These are phyloP conservation scores for Ramalina peruviana DNA, from an alignment of 495 filamentous ascomycete species.

Conservation along the genomic window DNA sequence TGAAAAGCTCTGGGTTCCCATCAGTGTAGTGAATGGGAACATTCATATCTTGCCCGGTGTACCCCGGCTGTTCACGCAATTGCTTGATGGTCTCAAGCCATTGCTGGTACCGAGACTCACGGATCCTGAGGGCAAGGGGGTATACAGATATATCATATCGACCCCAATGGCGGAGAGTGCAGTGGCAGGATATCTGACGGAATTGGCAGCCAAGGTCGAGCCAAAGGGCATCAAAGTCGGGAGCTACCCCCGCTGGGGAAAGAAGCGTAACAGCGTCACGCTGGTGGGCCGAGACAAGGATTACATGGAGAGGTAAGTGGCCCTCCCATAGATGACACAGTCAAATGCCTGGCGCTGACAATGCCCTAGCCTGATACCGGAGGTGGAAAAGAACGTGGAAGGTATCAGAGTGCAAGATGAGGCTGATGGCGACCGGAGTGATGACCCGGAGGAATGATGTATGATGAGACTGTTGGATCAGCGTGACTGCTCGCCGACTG, in stretches of 20 bases:
- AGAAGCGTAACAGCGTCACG: conserved; percentile 78
- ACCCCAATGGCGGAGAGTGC: conserved; percentile 78
- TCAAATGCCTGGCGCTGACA: background rate
- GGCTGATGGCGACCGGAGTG: conserved; percentile 41
- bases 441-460: conserved; percentile 11
- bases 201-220: conserved; percentile 57
- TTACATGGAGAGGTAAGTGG: conserved; percentile 35
- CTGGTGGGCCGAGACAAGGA: conserved; percentile 62
- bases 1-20: conserved; percentile 82
- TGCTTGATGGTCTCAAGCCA: conserved; percentile 66
- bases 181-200: conserved; percentile 68
- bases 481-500: too few relatives aligned
- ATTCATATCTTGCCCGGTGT: conserved; percentile 88
- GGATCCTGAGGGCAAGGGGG: conserved; percentile 69
- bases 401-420: conserved; percentile 41
- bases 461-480: background rate
- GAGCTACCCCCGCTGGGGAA: conserved; percentile 88
- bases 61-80: conserved; percentile 63
- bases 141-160: conserved; percentile 61
- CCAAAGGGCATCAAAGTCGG: conserved; percentile 80
- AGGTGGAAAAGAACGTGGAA: conserved; percentile 48
- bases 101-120: conserved; percentile 50
- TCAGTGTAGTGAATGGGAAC: conserved; percentile 79
- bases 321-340: background rate
- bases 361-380: conserved; percentile 30